Evolutionary conservation across 1,139 yeast genomes (phyloP), one percentile per base, ranked within the genome.

Genomic region (Arxiozyma telluris): DNA sequence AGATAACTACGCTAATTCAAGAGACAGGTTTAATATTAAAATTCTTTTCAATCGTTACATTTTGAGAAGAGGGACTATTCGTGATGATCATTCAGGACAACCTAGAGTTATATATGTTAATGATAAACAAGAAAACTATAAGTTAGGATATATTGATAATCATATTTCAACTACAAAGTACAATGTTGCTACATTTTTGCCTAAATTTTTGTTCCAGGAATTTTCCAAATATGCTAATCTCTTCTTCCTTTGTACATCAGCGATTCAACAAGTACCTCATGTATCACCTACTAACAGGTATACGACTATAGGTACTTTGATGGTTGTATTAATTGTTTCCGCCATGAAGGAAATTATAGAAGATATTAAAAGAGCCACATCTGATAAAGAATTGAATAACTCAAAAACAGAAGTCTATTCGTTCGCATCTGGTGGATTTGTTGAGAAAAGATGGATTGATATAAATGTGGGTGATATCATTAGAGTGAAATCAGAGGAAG

Each of bases 111-210:
- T 93, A 39, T 76, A 79, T 61, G 69, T 93, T 49, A 86, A 89
- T 74, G 81, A 87, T 63, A 74, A 72, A 49, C 67, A 71, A 2
- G 74, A 80, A 17, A 89, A 89, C 61, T 59, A 72, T 4, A 71
- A 78, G 2, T 77, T 76, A 55, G 79, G 84, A 2, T 93, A 80
- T 72, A 77, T 78, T 59, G 93, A 86, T 58, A 94, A 94, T 68
- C 91, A 91, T 68, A 84, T 94, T 60, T 87, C 96, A 47, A 94
- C 99, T 4, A 91, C 98, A n/a, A 94, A 94, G 70, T 94, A 94
- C 74, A 94, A 93, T 69, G 72, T 83, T 57, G 96, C 96, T 38
- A 94, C 98, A 0, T 94, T 94, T 67, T 61, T 94, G 53, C 98
- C 98, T 20, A 94, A 94, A 68, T 94, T 94, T 67, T 72, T 94